Percentiles rank a stretch among this genome's conserved stretches.
Conservation (phyloP, 2,329 filamentous ascomycete species). For the Aspergillus luchuensis region DNA sequence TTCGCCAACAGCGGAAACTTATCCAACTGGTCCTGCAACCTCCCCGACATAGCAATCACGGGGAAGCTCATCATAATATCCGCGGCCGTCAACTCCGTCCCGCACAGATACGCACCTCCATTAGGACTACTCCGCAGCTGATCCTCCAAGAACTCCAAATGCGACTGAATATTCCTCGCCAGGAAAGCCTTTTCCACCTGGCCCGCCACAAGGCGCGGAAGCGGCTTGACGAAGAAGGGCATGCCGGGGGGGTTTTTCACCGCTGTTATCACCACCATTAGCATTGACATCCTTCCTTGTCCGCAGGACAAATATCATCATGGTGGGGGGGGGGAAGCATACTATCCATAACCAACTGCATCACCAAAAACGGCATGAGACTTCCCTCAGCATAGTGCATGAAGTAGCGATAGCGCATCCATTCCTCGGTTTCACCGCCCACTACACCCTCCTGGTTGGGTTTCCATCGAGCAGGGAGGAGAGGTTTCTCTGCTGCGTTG, state of each 20-base stretch:
- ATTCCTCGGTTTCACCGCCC: conserved; percentile 61
- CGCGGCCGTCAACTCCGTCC: conserved; percentile 46
- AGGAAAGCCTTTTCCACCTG: conserved; percentile 46
- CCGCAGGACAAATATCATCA: neutral
- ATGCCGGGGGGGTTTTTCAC: conserved; percentile 55
- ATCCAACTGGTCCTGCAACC: conserved; percentile 33
- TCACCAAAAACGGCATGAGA: conserved; percentile 71
- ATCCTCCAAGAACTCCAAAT: conserved; percentile 50
- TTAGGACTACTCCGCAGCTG: conserved; percentile 47
- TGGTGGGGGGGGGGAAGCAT: conserved; percentile 29
- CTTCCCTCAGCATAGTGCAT: conserved; percentile 86
- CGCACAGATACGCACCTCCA: conserved; percentile 45
- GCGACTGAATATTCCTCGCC: conserved; percentile 42
- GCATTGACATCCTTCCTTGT: neutral
- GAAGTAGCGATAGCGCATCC: conserved; percentile 65
- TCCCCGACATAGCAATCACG: conserved; percentile 39
- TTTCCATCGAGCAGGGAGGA: conserved; percentile 55
- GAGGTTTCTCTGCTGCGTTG: conserved; percentile 25
- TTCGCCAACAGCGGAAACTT: conserved; percentile 42
- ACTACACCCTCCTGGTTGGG: conserved; percentile 57
- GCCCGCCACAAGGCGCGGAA: conserved; percentile 58
- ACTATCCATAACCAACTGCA: conserved; percentile 64
- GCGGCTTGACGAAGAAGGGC: conserved; percentile 69
- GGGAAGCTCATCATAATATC: conserved; percentile 54
- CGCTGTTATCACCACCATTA: conserved; percentile 27